phyloP scores from a whole-genome alignment of 106 monocot genomes.

The Hemerocallis citrina region DNA sequence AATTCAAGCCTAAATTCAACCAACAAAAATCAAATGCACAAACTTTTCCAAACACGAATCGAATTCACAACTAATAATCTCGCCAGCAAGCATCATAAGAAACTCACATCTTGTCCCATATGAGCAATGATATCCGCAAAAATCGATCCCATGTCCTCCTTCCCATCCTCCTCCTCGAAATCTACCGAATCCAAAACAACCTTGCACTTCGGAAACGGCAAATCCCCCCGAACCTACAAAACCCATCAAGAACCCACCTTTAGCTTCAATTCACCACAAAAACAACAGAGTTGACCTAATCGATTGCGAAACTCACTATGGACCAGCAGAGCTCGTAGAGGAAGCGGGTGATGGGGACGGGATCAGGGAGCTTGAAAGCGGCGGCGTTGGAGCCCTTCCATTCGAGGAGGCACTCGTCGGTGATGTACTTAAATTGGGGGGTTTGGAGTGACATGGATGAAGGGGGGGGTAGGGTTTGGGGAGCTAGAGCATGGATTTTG shows the following conservation, averaged over 20 bases:
- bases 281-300: not conserved
- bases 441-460: slow-evolving; percentile 27
- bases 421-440: slow-evolving; percentile 57
- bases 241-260: not conserved
- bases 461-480: not conserved
- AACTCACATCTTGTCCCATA: slow-evolving; percentile 83
- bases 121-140: slow-evolving; percentile 77
- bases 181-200: slow-evolving; percentile 61
- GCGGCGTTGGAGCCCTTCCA: slow-evolving; percentile 42
- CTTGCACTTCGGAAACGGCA: slow-evolving; percentile 73
- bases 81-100: too few relatives aligned
- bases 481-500: too few relatives aligned
- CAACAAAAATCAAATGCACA: too few relatives aligned
- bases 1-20: too few relatives aligned
- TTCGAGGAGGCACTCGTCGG: slow-evolving; percentile 44
- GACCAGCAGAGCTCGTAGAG: slow-evolving; percentile 89
- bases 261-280: not conserved
- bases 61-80: too few relatives aligned
- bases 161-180: slow-evolving; percentile 26
- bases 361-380: slow-evolving; percentile 31
- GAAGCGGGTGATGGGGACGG: slow-evolving; percentile 55
- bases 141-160: slow-evolving; percentile 52
- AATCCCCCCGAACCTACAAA: slow-evolving; percentile 63
- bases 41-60: too few relatives aligned
- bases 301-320: slow-evolving; percentile 42